Evolutionary conservation across 2,329 filamentous ascomycete species (phyloP), one percentile per base, ranked within the genome.

Genomic region (Hypomyces perniciosus): DNA sequence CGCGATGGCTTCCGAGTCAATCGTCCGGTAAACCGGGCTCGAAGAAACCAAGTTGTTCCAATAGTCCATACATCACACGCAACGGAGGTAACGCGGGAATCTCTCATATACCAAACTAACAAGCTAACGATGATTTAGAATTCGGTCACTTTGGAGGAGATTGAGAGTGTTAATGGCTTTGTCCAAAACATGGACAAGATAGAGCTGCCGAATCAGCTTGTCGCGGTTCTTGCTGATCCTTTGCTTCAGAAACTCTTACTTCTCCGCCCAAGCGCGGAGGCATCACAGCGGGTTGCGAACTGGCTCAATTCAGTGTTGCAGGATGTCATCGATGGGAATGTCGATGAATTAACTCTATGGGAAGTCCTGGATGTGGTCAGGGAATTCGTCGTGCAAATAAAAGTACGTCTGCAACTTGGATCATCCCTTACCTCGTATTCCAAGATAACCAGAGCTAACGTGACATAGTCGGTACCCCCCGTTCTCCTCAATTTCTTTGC

Each of bases 171-270:
- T 9, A 73, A 81, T 27, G 76, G 81, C 45, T 85, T 95, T 53
- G 84, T 90, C 5, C 78, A 80, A 41, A 86, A 80, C 51, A 68
- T 95, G 7, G 88, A 95, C 58, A 86, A 78, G 57, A 83, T 95
- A 28, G 87, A 93, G 65, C 71, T 90, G 38, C 90, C 90, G 0
- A 90, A 87, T 56, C 90, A 95, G 66, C 74, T 95, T 2, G 82
- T 90, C 38, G 87, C 90, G 5, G 82, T 88, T 4, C 72, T 95
- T 10, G 80, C 79, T 2, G 87, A 95, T 61, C 85, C 85, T 3
- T 72, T 95, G 30, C 77, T 92, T 1, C 88, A 92, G 64, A 93
- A 92, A 62, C 73, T 92, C 27, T 70, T 89, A 33, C 70, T 87
- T n/a, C 69, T 88, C 30, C 77, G 80, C 45, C 79, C 84, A 2